A percentile compares a stretch with the other conserved stretches of the same genome.
phyloP scores from a whole-genome alignment of 2,329 filamentous ascomycete species.

The Sporothrix pseudoabietina region DNA sequence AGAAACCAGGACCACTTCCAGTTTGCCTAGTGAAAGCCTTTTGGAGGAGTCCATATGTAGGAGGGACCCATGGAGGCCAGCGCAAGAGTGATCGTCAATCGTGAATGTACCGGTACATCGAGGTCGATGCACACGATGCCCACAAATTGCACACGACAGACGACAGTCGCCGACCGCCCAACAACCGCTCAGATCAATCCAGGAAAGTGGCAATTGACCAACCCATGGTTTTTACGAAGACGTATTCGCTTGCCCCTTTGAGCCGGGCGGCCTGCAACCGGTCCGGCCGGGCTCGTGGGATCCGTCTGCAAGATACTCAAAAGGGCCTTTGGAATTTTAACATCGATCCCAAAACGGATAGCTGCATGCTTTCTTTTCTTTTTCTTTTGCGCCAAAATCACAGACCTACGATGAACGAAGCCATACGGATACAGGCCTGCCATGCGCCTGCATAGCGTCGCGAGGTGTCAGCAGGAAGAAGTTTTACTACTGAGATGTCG shows the following conservation, averaged over 20 bases:
- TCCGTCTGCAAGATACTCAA: background rate
- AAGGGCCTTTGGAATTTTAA: background rate
- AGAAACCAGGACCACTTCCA: background rate
- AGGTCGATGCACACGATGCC: background rate
- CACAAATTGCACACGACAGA: background rate
- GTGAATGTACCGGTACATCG: conserved; percentile 6
- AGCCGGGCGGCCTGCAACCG: background rate
- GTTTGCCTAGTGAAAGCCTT: background rate
- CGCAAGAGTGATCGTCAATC: background rate
- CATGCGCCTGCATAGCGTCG: background rate
- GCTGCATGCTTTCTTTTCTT: background rate
- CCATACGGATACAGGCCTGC: background rate
- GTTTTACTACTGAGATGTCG: too few species aligned
- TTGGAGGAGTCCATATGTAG: too few species aligned
- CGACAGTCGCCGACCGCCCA: background rate
- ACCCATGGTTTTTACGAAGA: conserved; percentile 2
- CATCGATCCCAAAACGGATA: background rate
- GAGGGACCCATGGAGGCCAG: background rate
- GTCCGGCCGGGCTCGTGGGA: background rate
- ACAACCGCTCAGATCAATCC: background rate
- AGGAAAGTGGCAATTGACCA: background rate
- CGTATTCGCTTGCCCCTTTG: background rate
- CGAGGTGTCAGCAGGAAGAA: background rate
- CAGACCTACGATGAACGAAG: too few species aligned
- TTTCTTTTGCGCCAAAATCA: background rate